phyloP scores from a whole-genome alignment of 768 basidiomycete genomes.

The Naganishia kalamii region DNA sequence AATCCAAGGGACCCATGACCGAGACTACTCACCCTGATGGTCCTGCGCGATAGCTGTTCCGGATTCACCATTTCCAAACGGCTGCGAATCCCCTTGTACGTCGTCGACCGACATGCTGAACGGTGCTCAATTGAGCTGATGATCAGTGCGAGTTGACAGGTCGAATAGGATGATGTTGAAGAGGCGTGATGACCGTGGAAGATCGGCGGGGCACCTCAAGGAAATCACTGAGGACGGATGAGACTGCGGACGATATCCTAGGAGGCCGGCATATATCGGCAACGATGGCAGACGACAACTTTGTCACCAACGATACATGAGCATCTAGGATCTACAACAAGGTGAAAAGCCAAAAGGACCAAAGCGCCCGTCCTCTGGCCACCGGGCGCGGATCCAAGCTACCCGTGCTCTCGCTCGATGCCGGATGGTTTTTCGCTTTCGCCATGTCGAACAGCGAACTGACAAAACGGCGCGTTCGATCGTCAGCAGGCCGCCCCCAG shows the following conservation, averaged over 20 bases:
- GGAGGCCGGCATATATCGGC: neutral
- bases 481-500: neutral
- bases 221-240: neutral
- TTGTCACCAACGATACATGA: neutral
- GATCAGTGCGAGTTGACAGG: neutral
- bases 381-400: neutral
- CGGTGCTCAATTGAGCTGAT: neutral
- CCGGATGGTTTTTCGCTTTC: neutral
- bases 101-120: neutral
- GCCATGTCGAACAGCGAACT: neutral
- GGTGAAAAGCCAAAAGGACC: neutral
- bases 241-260: neutral
- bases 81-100: neutral
- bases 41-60: neutral
- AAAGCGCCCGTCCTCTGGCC: neutral
- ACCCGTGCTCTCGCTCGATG: neutral
- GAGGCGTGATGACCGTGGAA: neutral
- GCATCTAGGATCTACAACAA: neutral
- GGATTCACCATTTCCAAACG: neutral
- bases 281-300: too few species aligned
- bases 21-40: slow-evolving; percentile 1
- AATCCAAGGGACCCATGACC: too few species aligned
- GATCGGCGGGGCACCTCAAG: neutral
- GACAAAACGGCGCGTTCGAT: too few species aligned
- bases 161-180: neutral